Conservation (phyloP, 306 rosid genomes). For the Rosa rugosa region DNA sequence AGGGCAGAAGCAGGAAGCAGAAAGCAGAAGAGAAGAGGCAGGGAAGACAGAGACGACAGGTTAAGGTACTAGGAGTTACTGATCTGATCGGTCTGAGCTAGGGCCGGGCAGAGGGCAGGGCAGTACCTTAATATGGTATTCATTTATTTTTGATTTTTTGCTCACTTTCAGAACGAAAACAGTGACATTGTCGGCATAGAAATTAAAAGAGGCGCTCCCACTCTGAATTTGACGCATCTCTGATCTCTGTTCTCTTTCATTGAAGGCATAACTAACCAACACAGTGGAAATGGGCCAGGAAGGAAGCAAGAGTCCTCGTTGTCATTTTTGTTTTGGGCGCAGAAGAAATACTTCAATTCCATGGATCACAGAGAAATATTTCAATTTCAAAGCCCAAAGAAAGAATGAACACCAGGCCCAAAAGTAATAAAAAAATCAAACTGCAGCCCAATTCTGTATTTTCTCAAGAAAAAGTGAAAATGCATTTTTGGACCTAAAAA, state of each 20-base stretch:
- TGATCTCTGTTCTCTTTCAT: neutral
- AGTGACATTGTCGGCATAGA: neutral
- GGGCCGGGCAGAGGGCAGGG: neutral
- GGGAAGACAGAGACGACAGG: neutral
- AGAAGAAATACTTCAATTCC: neutral
- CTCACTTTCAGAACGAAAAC: neutral
- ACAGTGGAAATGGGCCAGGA: neutral
- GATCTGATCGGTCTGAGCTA: neutral
- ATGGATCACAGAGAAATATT: too few species aligned
- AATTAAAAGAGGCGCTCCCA: neutral
- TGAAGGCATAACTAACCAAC: neutral
- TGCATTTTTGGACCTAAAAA: neutral
- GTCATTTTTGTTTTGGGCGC: neutral
- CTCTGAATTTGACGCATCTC: neutral
- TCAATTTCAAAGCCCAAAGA: neutral
- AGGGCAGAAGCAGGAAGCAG: neutral
- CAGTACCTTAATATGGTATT: neutral
- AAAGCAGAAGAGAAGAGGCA: neutral
- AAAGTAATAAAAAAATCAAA: too few species aligned
- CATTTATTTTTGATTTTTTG: neutral
- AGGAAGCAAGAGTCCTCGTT: neutral
- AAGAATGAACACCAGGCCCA: too few species aligned
- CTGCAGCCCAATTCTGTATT: neutral
- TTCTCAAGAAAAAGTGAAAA: neutral
- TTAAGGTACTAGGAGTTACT: neutral